Evolutionary conservation across 345 rosid species (phyloP).

Genomic region (Eucalyptus polybractea): DNA sequence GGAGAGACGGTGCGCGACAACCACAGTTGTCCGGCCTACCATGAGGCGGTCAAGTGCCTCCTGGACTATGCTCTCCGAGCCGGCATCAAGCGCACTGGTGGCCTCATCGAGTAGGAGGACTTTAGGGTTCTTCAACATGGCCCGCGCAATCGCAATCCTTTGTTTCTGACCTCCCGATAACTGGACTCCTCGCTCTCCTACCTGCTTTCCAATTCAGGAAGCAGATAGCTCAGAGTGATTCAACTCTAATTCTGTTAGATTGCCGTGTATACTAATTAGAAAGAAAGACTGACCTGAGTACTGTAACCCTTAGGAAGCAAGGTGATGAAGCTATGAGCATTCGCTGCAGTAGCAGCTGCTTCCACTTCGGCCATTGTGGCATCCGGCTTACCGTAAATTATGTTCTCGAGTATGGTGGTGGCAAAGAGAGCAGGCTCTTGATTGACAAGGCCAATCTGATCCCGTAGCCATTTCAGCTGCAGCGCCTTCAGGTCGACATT

Average conservation of each 20-base stretch:
- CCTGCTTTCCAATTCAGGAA: conserved; percentile 18
- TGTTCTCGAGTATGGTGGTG: conserved; percentile 87
- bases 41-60: conserved; percentile 96
- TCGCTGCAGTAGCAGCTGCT: conserved; percentile 88
- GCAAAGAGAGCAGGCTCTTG: conserved; percentile 99
- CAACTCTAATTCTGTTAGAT: background rate
- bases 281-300: conserved; percentile 55
- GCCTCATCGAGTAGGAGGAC: conserved; percentile 97
- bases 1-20: conserved; percentile 96
- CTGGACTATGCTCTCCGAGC: conserved; percentile 98
- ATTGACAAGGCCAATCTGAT: conserved; percentile 93
- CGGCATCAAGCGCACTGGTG: conserved; percentile 95
- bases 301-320: conserved; percentile 92
- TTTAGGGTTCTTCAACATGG: conserved; percentile 92
- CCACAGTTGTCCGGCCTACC: conserved; percentile 96
- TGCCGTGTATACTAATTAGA: background rate
- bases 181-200: conserved; percentile 96
- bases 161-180: conserved; percentile 98
- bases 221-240: background rate
- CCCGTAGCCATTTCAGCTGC: conserved; percentile 80
- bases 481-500: conserved; percentile 79
- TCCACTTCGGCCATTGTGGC: conserved; percentile 90
- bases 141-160: conserved; percentile 97
- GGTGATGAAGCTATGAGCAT: conserved; percentile 88
- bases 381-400: conserved; percentile 82